Evolutionary conservation across 1,284 basidiomycete genomes (phyloP), one percentile per base, ranked within the genome.

Genomic region (Gyrodon tennesseensis): DNA sequence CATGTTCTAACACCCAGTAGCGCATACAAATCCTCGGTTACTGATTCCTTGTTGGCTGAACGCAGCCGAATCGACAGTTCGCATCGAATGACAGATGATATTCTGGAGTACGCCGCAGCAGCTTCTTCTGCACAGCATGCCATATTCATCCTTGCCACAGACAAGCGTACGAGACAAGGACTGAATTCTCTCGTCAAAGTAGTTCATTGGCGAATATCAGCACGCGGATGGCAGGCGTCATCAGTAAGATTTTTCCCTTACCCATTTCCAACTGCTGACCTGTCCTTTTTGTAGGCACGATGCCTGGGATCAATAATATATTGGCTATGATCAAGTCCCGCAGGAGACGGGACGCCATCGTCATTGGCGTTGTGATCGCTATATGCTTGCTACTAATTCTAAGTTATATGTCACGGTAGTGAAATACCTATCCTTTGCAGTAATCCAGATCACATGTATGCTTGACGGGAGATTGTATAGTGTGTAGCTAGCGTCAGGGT

Each of bases 91-190:
- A 92, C 94, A 41, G 96, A 99, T 75, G 91, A 93, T 55, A 86
- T 96, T 43, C 81, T 98, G 25, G 86, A 92, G 95, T 97, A 73
- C 67, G 89, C 77, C 31, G 37, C 54, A 29, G 46, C n/a, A 51
- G 34, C 54, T 56, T 39, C 44, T 51, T 49, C 34, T 61, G 60
- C 69, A 58, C 44, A n/a, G 16, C 60, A 52, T 54, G n/a, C 2
- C 23, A 44, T 55, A 44, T 52, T 70, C 41, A 74, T 55, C 39
- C 56, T 67, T 34, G 56, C 56, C 55, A 29, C 69, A 97, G 95
- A 60, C 96, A 99, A 88, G 97, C 97, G 39, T 97, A 98, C 72
- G 96, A 95, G 70, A 98, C 96, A 1, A 88, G 96, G n/a, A 84
- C 92, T 43, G 96, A 98, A 76, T 97, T 99, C 77, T 81, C 84